These are phyloP conservation scores for Komagataella pseudopastoris DNA, from an alignment of 805 yeast genomes.

Conservation along the genomic window DNA sequence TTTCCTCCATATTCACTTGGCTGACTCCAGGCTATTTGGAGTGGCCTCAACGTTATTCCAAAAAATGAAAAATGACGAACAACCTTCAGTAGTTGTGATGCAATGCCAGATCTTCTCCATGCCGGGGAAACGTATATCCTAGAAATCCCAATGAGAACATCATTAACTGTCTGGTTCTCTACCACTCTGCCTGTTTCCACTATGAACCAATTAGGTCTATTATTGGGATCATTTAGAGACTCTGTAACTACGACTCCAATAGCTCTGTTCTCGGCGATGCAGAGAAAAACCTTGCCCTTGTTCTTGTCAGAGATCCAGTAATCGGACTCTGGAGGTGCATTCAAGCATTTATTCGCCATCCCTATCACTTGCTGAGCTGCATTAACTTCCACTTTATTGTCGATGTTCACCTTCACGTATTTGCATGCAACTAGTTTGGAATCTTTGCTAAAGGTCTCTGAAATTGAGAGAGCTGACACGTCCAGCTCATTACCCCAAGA, in stretches of 20 bases:
- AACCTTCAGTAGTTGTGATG: slow-evolving; percentile 25
- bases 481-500: slow-evolving; percentile 18
- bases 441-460: not conserved
- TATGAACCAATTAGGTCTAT: slow-evolving; percentile 47
- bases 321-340: slow-evolving; percentile 30
- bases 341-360: slow-evolving; percentile 45
- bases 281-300: slow-evolving; percentile 35
- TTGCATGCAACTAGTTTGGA: not conserved
- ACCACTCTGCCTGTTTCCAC: slow-evolving; percentile 35
- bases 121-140: slow-evolving; percentile 31
- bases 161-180: slow-evolving; percentile 25
- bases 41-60: slow-evolving; percentile 28
- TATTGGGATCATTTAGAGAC: slow-evolving; percentile 10
- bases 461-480: not conserved
- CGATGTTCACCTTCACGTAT: slow-evolving; percentile 20
- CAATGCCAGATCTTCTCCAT: slow-evolving; percentile 38
- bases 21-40: slow-evolving; percentile 55
- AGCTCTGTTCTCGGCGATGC: slow-evolving; percentile 28
- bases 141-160: slow-evolving; percentile 29
- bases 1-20: slow-evolving; percentile 55
- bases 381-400: slow-evolving; percentile 16
- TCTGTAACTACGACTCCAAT: slow-evolving; percentile 48
- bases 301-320: slow-evolving; percentile 10
- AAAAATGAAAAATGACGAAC: slow-evolving; percentile 31
- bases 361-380: slow-evolving; percentile 27